Percentiles rank a stretch among this genome's conserved stretches.
These are phyloP conservation scores for Blastosporella zonata DNA, from an alignment of 1,284 basidiomycete genomes.

Conservation along the genomic window DNA sequence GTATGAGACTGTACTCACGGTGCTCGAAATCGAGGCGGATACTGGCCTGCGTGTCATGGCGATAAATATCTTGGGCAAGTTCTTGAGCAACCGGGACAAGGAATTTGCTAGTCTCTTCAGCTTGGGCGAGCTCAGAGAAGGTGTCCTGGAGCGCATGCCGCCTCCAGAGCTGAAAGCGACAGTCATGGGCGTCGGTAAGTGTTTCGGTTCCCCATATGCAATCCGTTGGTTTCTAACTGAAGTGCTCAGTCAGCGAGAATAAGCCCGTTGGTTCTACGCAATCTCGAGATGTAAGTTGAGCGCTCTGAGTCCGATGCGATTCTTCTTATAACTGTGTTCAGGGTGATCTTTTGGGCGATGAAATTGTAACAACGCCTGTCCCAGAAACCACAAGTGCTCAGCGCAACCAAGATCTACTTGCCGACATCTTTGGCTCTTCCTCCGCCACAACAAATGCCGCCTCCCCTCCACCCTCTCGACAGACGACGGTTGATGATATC, in stretches of 20 bases:
- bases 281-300: constrained; percentile 63
- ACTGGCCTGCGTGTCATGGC: constrained; percentile 97
- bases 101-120: constrained; percentile 89
- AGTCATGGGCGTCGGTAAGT: constrained; percentile 84
- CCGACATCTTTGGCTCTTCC: constrained; percentile 85
- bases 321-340: constrained; percentile 21
- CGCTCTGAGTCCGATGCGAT: constrained; percentile 5
- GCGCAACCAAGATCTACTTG: constrained; percentile 86
- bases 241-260: constrained; percentile 77
- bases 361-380: constrained; percentile 36
- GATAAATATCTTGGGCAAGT: constrained; percentile 99
- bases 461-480: constrained; percentile 39
- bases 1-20: constrained; percentile 96
- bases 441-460: constrained; percentile 35
- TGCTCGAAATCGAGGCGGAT: constrained; percentile 98
- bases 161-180: constrained; percentile 95
- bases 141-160: constrained; percentile 97
- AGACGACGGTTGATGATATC: constrained; percentile 82
- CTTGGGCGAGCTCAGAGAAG: constrained; percentile 75
- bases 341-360: constrained; percentile 79
- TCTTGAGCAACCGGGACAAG: constrained; percentile 96
- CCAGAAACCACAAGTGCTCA: constrained; percentile 49
- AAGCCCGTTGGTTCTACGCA: constrained; percentile 90
- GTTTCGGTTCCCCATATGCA: constrained; percentile 8
- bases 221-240: background rate